A percentile compares a stretch with the other conserved stretches of the same genome.
phyloP scores from a whole-genome alignment of 202 grass and related monocot genomes.

The Carex sylvatica region DNA sequence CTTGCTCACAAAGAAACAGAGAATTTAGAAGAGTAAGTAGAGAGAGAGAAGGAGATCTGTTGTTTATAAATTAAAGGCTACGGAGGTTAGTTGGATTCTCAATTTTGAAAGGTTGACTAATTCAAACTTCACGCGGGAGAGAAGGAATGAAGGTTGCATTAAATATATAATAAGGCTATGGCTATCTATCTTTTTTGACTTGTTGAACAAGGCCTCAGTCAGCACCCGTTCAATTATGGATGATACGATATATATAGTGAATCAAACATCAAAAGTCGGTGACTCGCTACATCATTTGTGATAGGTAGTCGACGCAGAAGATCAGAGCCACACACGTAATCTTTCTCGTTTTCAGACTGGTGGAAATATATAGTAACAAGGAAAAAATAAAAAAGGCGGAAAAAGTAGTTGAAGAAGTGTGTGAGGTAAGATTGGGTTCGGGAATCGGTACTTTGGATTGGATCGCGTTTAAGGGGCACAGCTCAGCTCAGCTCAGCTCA shows the following conservation, averaged over 20 bases:
- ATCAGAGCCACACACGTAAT: background rate
- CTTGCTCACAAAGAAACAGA: background rate
- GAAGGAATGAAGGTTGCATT: background rate
- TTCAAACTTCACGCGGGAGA: conserved; percentile 8
- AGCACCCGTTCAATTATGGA: background rate
- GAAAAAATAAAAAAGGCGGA: background rate
- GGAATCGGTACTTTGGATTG: background rate
- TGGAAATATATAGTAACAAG: background rate
- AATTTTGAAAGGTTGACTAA: conserved; percentile 11
- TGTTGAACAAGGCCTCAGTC: background rate
- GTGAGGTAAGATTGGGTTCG: background rate
- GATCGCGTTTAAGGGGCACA: background rate
- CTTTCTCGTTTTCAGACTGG: background rate
- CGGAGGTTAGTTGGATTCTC: conserved; percentile 9
- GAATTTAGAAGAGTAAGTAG: conserved; percentile 5
- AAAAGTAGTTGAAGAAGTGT: background rate
- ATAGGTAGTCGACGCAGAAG: background rate
- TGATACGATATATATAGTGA: background rate
- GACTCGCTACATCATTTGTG: background rate
- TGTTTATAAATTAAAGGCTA: background rate
- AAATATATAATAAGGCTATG: background rate
- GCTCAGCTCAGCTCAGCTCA: background rate
- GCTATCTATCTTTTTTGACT: background rate
- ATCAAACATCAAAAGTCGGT: background rate
- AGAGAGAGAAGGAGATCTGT: background rate